Percentiles rank a stretch among this genome's conserved stretches.
These are phyloP conservation scores for Ophiosphaerella narmari DNA, from an alignment of 2,329 filamentous ascomycete species.

Conservation along the genomic window DNA sequence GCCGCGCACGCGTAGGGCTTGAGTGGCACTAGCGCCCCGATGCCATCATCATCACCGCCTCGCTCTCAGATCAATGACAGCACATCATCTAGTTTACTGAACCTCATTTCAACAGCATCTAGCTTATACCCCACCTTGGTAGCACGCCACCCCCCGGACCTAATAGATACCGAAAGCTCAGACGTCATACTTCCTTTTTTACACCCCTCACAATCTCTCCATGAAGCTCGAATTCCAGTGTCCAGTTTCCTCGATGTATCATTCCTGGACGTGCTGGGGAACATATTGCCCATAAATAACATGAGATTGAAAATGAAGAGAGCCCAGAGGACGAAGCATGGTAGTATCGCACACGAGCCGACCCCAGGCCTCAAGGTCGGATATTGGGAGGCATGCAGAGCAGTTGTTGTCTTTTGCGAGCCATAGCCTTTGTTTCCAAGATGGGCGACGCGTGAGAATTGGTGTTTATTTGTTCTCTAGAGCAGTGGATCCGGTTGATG, in stretches of 20 bases:
- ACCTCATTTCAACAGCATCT: no score
- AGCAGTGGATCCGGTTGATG: background rate
- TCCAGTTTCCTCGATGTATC: background rate
- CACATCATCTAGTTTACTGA: no score
- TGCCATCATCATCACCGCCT: no score
- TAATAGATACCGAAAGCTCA: no score
- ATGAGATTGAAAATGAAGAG: background rate
- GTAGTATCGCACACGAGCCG: background rate
- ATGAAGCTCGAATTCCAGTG: background rate
- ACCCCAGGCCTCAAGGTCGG: background rate
- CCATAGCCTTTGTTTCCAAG: background rate
- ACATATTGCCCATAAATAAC: background rate
- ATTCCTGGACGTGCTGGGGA: background rate
- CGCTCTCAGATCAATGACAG: no score
- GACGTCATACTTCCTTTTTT: no score
- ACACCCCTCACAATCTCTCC: background rate
- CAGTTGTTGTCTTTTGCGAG: no score
- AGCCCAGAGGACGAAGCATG: background rate
- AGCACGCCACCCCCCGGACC: no score
- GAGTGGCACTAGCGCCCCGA: background rate
- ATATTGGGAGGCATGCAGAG: background rate
- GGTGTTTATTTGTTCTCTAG: background rate
- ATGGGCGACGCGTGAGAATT: background rate
- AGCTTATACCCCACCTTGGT: no score
- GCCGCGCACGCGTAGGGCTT: background rate